Evolutionary conservation across 2,329 filamentous ascomycete genomes (phyloP).

Genomic region (Stachybotrys echinatus): DNA sequence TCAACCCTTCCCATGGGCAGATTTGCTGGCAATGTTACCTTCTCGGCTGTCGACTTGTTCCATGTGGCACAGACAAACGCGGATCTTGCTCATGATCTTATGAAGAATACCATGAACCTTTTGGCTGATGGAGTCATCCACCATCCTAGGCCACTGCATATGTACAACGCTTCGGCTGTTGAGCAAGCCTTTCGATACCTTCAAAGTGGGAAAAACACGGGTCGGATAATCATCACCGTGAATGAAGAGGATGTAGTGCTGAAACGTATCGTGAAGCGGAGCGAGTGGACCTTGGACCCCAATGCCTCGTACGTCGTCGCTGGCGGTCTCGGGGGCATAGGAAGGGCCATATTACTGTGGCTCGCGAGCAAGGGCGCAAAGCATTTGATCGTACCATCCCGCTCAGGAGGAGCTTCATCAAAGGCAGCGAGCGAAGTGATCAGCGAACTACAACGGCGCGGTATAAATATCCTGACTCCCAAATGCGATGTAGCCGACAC

Average conservation of each 20-base stretch:
- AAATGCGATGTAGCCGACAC: too few species aligned
- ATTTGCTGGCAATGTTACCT: constrained; percentile 13
- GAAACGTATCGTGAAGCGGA: too few species aligned
- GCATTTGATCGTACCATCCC: too few species aligned
- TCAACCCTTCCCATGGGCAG: constrained; percentile 7
- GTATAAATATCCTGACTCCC: too few species aligned
- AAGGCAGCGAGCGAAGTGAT: too few species aligned
- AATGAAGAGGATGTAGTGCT: neutral
- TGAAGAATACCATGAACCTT: neutral
- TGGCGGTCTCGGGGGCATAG: too few species aligned
- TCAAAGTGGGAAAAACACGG: neutral
- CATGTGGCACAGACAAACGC: neutral
- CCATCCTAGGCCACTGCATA: neutral
- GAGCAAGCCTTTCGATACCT: neutral
- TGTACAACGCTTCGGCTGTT: neutral
- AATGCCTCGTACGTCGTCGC: too few species aligned
- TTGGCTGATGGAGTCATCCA: neutral
- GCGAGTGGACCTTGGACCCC: too few species aligned
- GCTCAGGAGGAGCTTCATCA: too few species aligned
- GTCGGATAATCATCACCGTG: neutral
- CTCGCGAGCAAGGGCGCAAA: too few species aligned
- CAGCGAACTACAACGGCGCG: too few species aligned
- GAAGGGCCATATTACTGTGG: too few species aligned
- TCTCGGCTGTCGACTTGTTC: constrained; percentile 11
- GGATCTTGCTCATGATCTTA: neutral